Evolutionary conservation across 345 rosid genomes (phyloP), one percentile per base, ranked within the genome.

Genomic region (Barbarea vulgaris): DNA sequence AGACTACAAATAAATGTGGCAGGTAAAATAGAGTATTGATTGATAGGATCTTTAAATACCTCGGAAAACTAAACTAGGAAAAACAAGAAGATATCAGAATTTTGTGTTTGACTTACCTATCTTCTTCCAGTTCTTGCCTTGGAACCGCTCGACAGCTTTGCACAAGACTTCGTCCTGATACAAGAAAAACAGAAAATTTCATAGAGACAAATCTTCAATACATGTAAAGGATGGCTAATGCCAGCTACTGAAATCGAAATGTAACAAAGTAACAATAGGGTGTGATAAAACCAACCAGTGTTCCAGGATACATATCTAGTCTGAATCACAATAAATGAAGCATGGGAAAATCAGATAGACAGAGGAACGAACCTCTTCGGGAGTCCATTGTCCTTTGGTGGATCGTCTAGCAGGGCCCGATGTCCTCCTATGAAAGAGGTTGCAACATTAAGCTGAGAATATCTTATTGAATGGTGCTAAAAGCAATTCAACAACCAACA

Each of bases 41-140:
- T 67, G 13, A 19, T 54, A 5, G 62, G 62, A 39, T 59, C 22
- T 53, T 3, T 13, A 53, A 3, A 54, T 10, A 17, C 18, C 4
- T 22, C 22, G 64, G 70, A 69, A 68, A 69, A 51, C 24, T 30
- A 61, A 62, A 54, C 31, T n/a, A 54, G 6, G 70, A 63, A 46
- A 58, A 48, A 19, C 28, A 53, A 30, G 44, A 62, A 57, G 48
- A 37, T 70, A 55, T 30, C 34, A 41, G 18, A 21, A 27, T 28
- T 57, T n/a, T 3, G 9, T 52, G 41, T 59, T 78, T 19, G 42
- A 52, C 53, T 42, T 87, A 91, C 99, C 99, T 78, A 96, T 96
- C 73, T 93, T 96, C 83, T 96, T 96, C 99, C 99, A 96, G 80
- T 91, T 96, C 87, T 96, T 96, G 76, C 98, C 98, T 75, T 93